These are phyloP conservation scores for Fusarium verrucosum DNA, from an alignment of 2,329 filamentous ascomycete species.

Conservation along the genomic window DNA sequence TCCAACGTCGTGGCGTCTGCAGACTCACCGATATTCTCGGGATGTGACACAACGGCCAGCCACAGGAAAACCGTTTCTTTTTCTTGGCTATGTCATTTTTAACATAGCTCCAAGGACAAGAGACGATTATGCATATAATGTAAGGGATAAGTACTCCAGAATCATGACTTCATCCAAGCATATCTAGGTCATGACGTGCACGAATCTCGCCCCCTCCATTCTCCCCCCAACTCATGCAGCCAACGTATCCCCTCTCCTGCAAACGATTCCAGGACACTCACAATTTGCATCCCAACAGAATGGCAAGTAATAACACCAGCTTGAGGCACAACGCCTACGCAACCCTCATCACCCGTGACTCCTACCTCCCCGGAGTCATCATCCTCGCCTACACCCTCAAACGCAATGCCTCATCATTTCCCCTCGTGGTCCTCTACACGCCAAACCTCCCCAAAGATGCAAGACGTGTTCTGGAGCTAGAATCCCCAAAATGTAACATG, in stretches of 20 bases:
- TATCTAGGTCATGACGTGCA: slow-evolving; percentile 21
- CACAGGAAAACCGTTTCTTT: neutral
- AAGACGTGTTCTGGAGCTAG: slow-evolving; percentile 13
- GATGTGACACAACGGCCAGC: neutral
- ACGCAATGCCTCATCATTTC: slow-evolving; percentile 19
- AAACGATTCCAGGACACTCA: neutral
- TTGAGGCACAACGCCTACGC: slow-evolving; percentile 33
- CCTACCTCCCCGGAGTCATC: slow-evolving; percentile 36
- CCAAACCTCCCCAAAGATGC: slow-evolving; percentile 18
- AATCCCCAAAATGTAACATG: slow-evolving; percentile 30
- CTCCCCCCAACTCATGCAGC: neutral
- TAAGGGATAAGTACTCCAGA: neutral
- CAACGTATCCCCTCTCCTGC: neutral
- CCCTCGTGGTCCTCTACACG: slow-evolving; percentile 34
- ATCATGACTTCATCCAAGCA: slow-evolving; percentile 7
- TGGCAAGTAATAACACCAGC: neutral
- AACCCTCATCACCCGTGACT: slow-evolving; percentile 38
- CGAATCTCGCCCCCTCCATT: slow-evolving; percentile 3
- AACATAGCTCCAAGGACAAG: fast-evolving
- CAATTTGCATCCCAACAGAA: neutral
- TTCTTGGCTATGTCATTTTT: neutral
- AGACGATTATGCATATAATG: neutral
- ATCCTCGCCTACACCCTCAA: slow-evolving; percentile 35
- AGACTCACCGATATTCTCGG: neutral
- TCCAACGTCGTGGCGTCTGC: neutral